Evolutionary conservation across 1,139 yeast species (phyloP).

Genomic region (Suhomyces kunorum): DNA sequence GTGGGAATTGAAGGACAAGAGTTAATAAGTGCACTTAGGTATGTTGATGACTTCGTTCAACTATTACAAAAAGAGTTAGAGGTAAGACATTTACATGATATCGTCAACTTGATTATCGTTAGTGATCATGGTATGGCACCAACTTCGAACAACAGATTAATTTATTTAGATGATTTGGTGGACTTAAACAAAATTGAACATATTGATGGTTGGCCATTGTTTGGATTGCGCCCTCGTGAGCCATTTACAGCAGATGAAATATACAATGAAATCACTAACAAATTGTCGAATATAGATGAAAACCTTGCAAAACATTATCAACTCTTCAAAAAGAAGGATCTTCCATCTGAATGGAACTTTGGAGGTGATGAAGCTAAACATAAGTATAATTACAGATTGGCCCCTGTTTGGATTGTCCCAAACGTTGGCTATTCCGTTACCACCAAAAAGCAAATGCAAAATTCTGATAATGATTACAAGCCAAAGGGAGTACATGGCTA

Average conservation of each 20-base stretch:
- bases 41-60: constrained; percentile 67
- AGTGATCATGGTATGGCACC: constrained; percentile 97
- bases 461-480: constrained; percentile 48
- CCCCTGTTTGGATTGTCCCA: constrained; percentile 86
- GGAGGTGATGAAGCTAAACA: constrained; percentile 48
- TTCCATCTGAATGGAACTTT: constrained; percentile 67
- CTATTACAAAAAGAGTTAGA: constrained; percentile 49
- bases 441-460: constrained; percentile 58
- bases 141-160: constrained; percentile 63
- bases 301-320: constrained; percentile 33
- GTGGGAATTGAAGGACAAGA: constrained; percentile 66
- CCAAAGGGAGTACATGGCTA: constrained; percentile 88
- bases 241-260: constrained; percentile 38
- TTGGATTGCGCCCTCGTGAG: constrained; percentile 64
- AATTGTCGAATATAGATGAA: constrained; percentile 27
- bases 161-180: constrained; percentile 69
- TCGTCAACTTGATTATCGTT: constrained; percentile 73
- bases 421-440: constrained; percentile 78
- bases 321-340: constrained; percentile 55
- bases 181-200: constrained; percentile 57
- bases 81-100: constrained; percentile 56
- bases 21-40: constrained; percentile 52
- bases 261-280: constrained; percentile 31
- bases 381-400: constrained; percentile 56
- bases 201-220: constrained; percentile 88